phyloP scores from a whole-genome alignment of 495 filamentous ascomycete species.

The Hypoxylon fragiforme region DNA sequence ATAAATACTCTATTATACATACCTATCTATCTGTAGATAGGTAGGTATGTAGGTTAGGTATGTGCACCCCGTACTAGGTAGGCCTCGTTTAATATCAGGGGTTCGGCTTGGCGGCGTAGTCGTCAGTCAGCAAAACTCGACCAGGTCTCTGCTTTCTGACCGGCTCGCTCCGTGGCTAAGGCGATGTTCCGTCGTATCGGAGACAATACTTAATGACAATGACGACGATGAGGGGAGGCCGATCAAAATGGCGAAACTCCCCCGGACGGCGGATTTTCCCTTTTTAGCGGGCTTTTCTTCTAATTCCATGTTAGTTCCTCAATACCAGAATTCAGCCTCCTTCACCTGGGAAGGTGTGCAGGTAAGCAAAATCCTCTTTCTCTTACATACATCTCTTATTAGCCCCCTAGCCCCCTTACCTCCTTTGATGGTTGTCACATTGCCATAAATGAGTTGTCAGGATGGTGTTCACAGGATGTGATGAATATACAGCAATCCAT shows the following conservation, averaged over 20 bases:
- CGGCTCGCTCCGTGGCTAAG: conserved; percentile 17
- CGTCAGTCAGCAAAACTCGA: background rate
- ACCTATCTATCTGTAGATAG: no score
- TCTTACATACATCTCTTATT: no score
- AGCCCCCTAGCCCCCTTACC: no score
- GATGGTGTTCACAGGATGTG: no score
- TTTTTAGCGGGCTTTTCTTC: background rate
- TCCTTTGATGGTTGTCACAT: no score
- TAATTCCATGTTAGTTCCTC: background rate
- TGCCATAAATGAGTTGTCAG: no score
- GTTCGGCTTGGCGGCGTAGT: conserved; percentile 9
- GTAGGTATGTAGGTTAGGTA: no score
- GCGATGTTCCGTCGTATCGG: background rate
- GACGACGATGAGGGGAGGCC: background rate
- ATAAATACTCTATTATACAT: background rate
- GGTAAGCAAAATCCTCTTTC: no score
- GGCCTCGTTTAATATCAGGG: conserved; percentile 13
- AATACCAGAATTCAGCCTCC: no score
- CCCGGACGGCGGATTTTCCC: background rate
- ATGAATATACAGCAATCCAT: no score
- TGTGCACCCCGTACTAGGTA: no score
- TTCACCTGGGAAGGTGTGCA: no score
- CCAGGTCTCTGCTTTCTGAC: background rate
- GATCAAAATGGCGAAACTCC: background rate
- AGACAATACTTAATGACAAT: background rate